Percentiles rank a stretch among this genome's conserved stretches.
These are phyloP conservation scores for Neopestalotiopsis rosae DNA, from an alignment of 2,329 filamentous ascomycete genomes.

Conservation along the genomic window DNA sequence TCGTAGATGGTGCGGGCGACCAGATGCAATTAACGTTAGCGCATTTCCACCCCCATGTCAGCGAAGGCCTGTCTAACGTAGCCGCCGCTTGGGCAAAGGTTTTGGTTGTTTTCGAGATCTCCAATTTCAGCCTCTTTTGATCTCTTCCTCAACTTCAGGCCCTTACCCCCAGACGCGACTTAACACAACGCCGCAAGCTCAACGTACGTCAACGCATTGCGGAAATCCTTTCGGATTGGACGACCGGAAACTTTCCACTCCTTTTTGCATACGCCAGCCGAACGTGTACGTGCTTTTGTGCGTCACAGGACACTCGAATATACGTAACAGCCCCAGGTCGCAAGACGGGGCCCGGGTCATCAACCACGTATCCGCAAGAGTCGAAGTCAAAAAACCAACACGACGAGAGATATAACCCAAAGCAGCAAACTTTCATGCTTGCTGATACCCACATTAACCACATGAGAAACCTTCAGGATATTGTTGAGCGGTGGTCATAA, in stretches of 20 bases:
- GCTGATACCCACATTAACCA: neutral
- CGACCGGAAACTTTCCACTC: neutral
- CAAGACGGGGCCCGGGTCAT: neutral
- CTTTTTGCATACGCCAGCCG: neutral
- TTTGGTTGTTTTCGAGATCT: conserved; percentile 37
- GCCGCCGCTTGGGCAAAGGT: conserved; percentile 26
- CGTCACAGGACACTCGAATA: neutral
- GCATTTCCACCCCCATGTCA: conserved; percentile 14
- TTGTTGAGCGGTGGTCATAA: conserved; percentile 7
- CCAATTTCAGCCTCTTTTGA: conserved; percentile 38
- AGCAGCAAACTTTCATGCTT: neutral
- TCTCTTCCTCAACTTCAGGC: conserved; percentile 10
- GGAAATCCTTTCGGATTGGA: neutral
- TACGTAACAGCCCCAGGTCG: neutral
- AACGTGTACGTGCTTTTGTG: neutral
- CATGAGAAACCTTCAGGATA: neutral
- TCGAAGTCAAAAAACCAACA: neutral
- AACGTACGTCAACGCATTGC: neutral
- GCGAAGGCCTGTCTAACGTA: conserved; percentile 14
- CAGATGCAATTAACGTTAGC: conserved; percentile 17
- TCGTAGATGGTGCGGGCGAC: conserved; percentile 12
- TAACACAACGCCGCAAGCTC: neutral
- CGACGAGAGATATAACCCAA: neutral
- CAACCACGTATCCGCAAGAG: neutral
- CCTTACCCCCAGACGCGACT: neutral